Percentiles rank a stretch among this genome's conserved stretches.
These are phyloP conservation scores for Phoenix dactylifera DNA, from an alignment of 176 grass and related monocot species.

Conservation along the genomic window DNA sequence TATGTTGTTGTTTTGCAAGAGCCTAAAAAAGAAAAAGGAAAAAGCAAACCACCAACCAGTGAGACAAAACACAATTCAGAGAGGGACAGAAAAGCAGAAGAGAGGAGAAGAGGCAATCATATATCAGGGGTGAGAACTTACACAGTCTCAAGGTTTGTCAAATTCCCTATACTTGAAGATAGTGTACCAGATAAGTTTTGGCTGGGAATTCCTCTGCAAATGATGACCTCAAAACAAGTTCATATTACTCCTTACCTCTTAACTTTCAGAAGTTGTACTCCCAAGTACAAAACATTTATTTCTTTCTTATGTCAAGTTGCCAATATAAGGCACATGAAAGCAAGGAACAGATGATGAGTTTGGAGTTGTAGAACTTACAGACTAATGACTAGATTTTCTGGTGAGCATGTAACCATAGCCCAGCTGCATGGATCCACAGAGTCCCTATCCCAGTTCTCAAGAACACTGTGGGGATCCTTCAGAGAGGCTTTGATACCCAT, in stretches of 20 bases:
- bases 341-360: no score
- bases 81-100: no score
- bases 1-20: slow-evolving; percentile 91
- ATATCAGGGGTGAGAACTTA: slow-evolving; percentile 20
- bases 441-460: slow-evolving; percentile 80
- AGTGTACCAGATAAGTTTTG: slow-evolving; percentile 72
- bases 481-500: slow-evolving; percentile 71
- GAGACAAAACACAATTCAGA: no score
- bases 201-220: slow-evolving; percentile 48
- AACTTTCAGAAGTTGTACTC: no score
- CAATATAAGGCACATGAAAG: no score
- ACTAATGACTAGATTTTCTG: slow-evolving; percentile 38
- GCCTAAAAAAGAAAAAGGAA: slow-evolving; percentile 24
- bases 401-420: slow-evolving; percentile 64
- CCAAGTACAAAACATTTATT: no score
- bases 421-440: slow-evolving; percentile 92
- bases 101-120: no score
- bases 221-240: background rate
- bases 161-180: slow-evolving; percentile 63
- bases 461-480: slow-evolving; percentile 58
- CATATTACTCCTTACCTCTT: no score
- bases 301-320: no score
- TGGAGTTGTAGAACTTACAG: slow-evolving; percentile 40
- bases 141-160: slow-evolving; percentile 72
- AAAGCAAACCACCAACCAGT: background rate